Conservation (phyloP, 1,284 basidiomycete species). For the Sporisorium sorghi region DNA sequence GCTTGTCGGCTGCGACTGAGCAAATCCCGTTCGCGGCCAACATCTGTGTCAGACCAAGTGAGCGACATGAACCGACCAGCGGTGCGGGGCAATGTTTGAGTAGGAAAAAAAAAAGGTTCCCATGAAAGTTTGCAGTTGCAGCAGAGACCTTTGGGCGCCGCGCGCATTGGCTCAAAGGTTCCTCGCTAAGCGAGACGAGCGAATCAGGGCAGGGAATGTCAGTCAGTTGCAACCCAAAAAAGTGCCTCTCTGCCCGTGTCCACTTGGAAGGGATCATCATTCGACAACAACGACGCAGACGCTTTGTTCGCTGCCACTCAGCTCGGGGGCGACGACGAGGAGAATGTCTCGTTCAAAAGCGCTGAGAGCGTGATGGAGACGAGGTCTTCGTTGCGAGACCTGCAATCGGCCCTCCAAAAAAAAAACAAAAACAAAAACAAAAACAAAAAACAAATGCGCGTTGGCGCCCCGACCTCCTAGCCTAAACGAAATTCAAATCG, state of each 20-base stretch:
- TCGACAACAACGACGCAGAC: too few relatives aligned
- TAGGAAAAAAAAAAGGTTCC: neutral
- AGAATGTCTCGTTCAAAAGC: too few relatives aligned
- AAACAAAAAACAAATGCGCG: neutral
- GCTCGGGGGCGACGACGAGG: too few relatives aligned
- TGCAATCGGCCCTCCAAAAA: neutral
- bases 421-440: neutral
- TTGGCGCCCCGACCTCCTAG: neutral
- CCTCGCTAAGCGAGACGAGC: neutral
- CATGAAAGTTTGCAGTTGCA: constrained; percentile 23
- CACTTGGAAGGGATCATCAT: too few relatives aligned
- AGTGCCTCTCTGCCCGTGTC: too few relatives aligned
- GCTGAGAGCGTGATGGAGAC: too few relatives aligned
- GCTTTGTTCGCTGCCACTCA: too few relatives aligned
- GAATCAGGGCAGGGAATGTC: neutral
- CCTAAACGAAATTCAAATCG: too few relatives aligned
- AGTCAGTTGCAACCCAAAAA: neutral
- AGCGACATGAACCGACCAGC: neutral
- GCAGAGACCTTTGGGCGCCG: constrained; percentile 4
- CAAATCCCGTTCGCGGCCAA: too few relatives aligned
- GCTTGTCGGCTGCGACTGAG: too few relatives aligned
- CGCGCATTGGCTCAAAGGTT: too few relatives aligned
- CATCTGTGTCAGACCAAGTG: too few relatives aligned
- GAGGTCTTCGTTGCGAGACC: neutral
- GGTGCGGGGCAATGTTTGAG: constrained; percentile 5